Base-by-base conservation (phyloP, 352 stramenopile species). In the Thalassiosira livingstoniorum region DNA sequence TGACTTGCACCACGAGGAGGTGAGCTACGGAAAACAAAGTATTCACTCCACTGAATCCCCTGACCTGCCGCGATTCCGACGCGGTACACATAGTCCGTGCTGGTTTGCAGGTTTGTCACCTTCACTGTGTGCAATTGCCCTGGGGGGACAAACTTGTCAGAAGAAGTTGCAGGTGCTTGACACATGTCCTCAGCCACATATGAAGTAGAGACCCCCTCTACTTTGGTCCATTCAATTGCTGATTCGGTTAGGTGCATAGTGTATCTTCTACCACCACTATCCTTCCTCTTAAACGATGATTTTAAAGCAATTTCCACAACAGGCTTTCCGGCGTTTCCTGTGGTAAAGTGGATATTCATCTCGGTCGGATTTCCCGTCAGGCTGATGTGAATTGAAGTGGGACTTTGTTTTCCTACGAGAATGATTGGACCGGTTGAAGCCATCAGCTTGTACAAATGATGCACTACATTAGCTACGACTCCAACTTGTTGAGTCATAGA, bases 121-220 rank as follows among this genome's bases (percentile, higher is more conserved):
- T 78, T 69, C 15, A 91, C 79, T 35, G 76, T 81, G 69, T 94
- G 89, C 7, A 93, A 65, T 31, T 84, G 58, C 31, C 90, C 89
- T 27, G 89, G 87, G 18, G 79, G 62, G 11, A 79, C 57, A 71
- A 92, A 94, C 23, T 25, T 75, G 70, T 90, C 81, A 11, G 63
- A 84, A 15, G 74, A 73, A 60, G 85, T 93, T 0, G 87, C 90
- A 11, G 89, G 90, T 39, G 75, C 80, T 53, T 85, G 65, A 67
- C 91, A 95, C 86, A 95, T 86, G 66, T 94, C 91, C 0, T 34
- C 60, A 10, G 89, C 82, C 18, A 32, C 39, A 58, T 95, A 95
- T 7, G 87, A 91, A 18, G 77, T 71, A 29, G 61, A 86, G 11
- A 31, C 65, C 35, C 86, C 87, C 21, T 81, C 51, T 0, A 67